Conservation (phyloP, 176 grass and related monocot genomes). For the Oryza meridionalis region DNA sequence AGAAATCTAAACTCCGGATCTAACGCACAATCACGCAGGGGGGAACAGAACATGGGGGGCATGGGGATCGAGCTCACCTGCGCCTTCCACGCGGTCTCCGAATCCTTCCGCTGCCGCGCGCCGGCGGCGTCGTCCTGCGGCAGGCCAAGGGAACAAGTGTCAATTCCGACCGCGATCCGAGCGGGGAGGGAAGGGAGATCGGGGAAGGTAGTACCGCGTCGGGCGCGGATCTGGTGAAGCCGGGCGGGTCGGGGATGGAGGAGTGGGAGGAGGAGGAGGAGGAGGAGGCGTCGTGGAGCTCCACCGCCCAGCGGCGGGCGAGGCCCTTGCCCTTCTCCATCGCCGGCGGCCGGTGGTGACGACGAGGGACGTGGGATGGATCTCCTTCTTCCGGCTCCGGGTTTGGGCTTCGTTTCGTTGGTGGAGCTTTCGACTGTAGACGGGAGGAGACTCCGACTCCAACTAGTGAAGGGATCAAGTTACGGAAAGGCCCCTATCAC, state of each 20-base stretch:
- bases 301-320: constrained; percentile 88
- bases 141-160: background rate
- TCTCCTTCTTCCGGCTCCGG: constrained; percentile 10
- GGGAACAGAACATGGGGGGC: background rate
- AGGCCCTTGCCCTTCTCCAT: constrained; percentile 97
- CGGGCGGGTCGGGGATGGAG: constrained; percentile 68
- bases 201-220: constrained; percentile 49
- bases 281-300: constrained; percentile 63
- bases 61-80: constrained; percentile 59
- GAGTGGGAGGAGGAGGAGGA: background rate
- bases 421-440: background rate
- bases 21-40: background rate
- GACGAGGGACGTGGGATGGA: constrained; percentile 17
- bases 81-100: constrained; percentile 83
- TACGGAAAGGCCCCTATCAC: too few relatives aligned
- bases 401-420: background rate
- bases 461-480: too few relatives aligned
- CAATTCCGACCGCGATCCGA: constrained; percentile 8
- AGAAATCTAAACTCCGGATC: constrained; percentile 18
- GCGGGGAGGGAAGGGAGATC: background rate
- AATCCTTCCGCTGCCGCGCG: constrained; percentile 83
- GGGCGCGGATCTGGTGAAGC: constrained; percentile 74
- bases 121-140: constrained; percentile 74
- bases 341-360: constrained; percentile 21
- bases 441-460: too few relatives aligned